Evolutionary conservation across 2,329 filamentous ascomycete genomes (phyloP), one percentile per base, ranked within the genome.

Genomic region (Aspergillus jensenii): DNA sequence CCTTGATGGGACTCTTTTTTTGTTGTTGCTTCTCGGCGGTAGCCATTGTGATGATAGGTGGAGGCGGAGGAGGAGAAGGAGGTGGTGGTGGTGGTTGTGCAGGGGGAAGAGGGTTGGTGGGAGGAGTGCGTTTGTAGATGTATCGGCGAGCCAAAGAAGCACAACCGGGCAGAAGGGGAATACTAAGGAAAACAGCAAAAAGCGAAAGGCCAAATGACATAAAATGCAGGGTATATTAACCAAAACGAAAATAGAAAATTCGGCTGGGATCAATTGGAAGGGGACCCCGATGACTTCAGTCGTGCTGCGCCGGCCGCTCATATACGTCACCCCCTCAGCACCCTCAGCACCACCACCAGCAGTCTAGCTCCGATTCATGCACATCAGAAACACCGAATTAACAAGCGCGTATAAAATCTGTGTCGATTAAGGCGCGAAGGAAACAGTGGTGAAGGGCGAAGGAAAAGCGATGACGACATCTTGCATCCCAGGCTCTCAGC

Each of bases 11-110:
- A 51, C 67, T 62, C 46, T 70, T 59, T 52, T 68, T 56, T 57
- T 67, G 62, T 56, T 73, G 71, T 55, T 70, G 66, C 51, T 64
- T 60, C 51, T 70, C 68, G 15, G 69, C 71, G 49, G 59, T 61
- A 15, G 56, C 56, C 59, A 61, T 33, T 59, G 61, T 59, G 60
- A 47, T 64, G 61, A 12, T 61, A 31, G 23, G 35, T 23, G 27
- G 35, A 17, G 31, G 39, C 14, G 21, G 45, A 19, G 50, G 40
- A 25, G 31, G 39, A 17, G 21, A 31, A 19, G 50, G 40, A 19
- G 7, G 11, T 14, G 46, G 40, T 44, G 6, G 27, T 23, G 45
- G 45, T 48, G 23, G n/a, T 17, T 12, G 45, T 37, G 35, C 5
- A n/a, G 12, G 33, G 14, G 33, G 23, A 23, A 15, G 49, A 23